Evolutionary conservation across 192 early-diverging fungal species (phyloP), one percentile per base, ranked within the genome.

Genomic region (Coemansia sp.): DNA sequence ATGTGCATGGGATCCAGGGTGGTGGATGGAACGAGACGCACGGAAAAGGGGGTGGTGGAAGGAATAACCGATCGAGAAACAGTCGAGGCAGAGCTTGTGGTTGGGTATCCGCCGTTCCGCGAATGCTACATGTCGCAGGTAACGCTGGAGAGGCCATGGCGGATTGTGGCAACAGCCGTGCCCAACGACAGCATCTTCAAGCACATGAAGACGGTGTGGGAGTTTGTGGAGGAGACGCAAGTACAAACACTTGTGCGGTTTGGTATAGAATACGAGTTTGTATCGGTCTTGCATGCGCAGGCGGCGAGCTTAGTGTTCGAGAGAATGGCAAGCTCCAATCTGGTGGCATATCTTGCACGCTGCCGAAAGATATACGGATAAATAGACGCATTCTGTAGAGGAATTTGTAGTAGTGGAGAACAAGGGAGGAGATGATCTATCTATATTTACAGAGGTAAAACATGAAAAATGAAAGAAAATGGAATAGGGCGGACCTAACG

Each of bases 91-190:
- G 90, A 92, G 71, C 82, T 97, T 37, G 85, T 85, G 0, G 88
- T 95, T 16, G 94, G 94, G 4, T 97, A 94, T 73, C 82, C 90
- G 37, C 78, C 87, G 0, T 87, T 94, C 49, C 83, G 85, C 61
- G 95, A 97, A 71, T 76, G 78, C 6, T 97, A 97, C 66, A 86
- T 85, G 15, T 94, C 92, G 22, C 80, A 74, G 26, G 93, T 97
- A 3, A 87, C 84, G 10, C 90, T 88, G 65, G 80, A 89, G 15
- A 77, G 84, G 47, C 84, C 89, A 15, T 63, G 83, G 65, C 72
- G 80, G 19, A 90, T 97, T 12, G 71, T 82, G 51, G 95, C 78
- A 3, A 75, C 59, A 7, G 72, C 78, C 0, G 64, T 88, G 47
- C 72, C 73, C 4, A 67, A 63, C 3, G 75, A 73, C 48, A 59